These are phyloP conservation scores for Thermoascus crustaceus DNA, from an alignment of 2,329 filamentous ascomycete genomes.

Conservation along the genomic window DNA sequence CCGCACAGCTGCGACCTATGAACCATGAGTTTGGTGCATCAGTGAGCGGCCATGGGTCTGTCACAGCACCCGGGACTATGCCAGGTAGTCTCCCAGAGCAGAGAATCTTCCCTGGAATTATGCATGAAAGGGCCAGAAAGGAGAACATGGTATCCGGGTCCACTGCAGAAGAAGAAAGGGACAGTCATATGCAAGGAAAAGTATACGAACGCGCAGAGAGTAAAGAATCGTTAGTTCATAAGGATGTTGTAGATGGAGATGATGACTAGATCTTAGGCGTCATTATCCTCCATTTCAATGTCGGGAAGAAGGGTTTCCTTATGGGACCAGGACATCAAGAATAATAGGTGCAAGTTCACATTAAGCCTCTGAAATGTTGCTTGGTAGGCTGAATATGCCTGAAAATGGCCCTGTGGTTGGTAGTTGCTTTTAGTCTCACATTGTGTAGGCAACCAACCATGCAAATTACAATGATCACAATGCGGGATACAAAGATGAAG, in stretches of 20 bases:
- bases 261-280: neutral
- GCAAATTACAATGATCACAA: no score
- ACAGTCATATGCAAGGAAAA: neutral
- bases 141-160: conserved; percentile 12
- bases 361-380: no score
- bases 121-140: conserved; percentile 30
- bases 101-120: conserved; percentile 36
- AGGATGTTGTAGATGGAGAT: no score
- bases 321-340: neutral
- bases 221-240: neutral
- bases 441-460: no score
- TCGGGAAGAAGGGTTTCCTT: neutral
- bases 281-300: neutral
- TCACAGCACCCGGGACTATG: conserved; percentile 6
- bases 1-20: neutral
- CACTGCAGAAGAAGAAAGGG: neutral
- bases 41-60: conserved; percentile 3
- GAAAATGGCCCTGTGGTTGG: no score
- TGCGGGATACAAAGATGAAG: no score
- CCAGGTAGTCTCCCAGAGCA: conserved; percentile 23
- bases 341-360: neutral
- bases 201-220: neutral
- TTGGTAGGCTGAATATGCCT: no score
- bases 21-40: conserved; percentile 3
- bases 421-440: no score